Percentiles rank a stretch among this genome's conserved stretches.
These are phyloP conservation scores for Pyrenopolyporus hunteri DNA, from an alignment of 495 filamentous ascomycete genomes.

Conservation along the genomic window DNA sequence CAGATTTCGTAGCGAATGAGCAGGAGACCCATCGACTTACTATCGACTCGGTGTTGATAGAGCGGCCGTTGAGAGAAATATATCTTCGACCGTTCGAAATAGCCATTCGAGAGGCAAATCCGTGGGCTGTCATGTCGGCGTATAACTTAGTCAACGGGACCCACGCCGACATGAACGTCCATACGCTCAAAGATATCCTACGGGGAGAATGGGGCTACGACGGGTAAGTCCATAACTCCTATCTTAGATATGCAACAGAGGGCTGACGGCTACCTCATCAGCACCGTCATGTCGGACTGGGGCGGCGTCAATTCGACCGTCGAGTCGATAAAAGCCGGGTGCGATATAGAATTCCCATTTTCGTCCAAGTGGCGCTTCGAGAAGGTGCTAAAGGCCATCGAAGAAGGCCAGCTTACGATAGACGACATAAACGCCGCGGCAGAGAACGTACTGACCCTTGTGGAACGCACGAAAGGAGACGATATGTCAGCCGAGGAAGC, in stretches of 20 bases:
- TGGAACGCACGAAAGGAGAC: slow-evolving; percentile 66
- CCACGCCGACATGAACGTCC: slow-evolving; percentile 76
- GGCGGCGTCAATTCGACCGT: slow-evolving; percentile 71
- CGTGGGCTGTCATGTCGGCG: slow-evolving; percentile 82
- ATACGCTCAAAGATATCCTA: slow-evolving; percentile 73
- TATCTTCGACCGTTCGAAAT: slow-evolving; percentile 85
- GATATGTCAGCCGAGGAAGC: slow-evolving; percentile 65
- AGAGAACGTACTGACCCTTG: slow-evolving; percentile 70
- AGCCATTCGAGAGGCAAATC: slow-evolving; percentile 76
- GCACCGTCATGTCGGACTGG: slow-evolving; percentile 78
- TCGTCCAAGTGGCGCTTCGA: slow-evolving; percentile 73
- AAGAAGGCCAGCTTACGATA: slow-evolving; percentile 62
- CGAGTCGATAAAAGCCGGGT: slow-evolving; percentile 73
- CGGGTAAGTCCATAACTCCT: slow-evolving; percentile 53
- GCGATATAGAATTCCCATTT: slow-evolving; percentile 81
- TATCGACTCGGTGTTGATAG: slow-evolving; percentile 71
- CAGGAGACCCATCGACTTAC: slow-evolving; percentile 81
- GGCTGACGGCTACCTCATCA: slow-evolving; percentile 43
- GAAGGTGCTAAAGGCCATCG: slow-evolving; percentile 66
- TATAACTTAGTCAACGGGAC: slow-evolving; percentile 84
- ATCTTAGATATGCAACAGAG: not conserved
- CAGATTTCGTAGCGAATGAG: slow-evolving; percentile 83
- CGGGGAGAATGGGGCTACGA: slow-evolving; percentile 79
- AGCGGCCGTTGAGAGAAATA: slow-evolving; percentile 78
- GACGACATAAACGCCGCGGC: slow-evolving; percentile 57